Conservation (phyloP, 2,329 filamentous ascomycete species). For the Ophiostoma piceae region DNA sequence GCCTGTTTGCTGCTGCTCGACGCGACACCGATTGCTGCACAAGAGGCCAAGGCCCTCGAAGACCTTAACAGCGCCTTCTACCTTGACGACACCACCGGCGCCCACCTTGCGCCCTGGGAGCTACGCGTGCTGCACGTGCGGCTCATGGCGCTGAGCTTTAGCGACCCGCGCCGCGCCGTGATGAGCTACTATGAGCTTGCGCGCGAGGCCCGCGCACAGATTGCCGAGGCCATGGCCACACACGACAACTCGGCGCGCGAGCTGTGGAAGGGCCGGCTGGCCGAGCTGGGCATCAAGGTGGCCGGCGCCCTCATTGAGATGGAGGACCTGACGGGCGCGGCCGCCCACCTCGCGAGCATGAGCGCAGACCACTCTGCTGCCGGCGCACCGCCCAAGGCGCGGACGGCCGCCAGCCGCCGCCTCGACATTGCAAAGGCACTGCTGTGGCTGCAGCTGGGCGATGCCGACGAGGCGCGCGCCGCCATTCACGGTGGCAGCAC, state of each 20-base stretch:
- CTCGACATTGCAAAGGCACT: slow-evolving; percentile 53
- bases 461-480: slow-evolving; percentile 60
- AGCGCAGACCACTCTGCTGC: slow-evolving; percentile 27
- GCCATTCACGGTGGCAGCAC: slow-evolving; percentile 39
- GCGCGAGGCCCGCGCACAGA: slow-evolving; percentile 63
- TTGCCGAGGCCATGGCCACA: slow-evolving; percentile 43
- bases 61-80: slow-evolving; percentile 57
- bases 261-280: slow-evolving; percentile 66
- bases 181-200: slow-evolving; percentile 89
- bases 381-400: slow-evolving; percentile 29
- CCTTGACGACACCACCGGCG: slow-evolving; percentile 46
- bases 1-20: slow-evolving; percentile 77
- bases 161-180: slow-evolving; percentile 75
- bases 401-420: slow-evolving; percentile 29
- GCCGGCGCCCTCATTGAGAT: slow-evolving; percentile 71
- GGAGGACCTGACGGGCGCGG: slow-evolving; percentile 78
- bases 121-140: slow-evolving; percentile 77
- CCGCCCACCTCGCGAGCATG: slow-evolving; percentile 63
- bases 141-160: slow-evolving; percentile 78
- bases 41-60: slow-evolving; percentile 60
- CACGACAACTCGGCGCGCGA: slow-evolving; percentile 51
- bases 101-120: slow-evolving; percentile 77
- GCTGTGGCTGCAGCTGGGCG: slow-evolving; percentile 72
- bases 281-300: slow-evolving; percentile 67
- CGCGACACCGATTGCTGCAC: slow-evolving; percentile 61